Conservation (phyloP, 1,284 basidiomycete species). For the Phlebopus sp. region DNA sequence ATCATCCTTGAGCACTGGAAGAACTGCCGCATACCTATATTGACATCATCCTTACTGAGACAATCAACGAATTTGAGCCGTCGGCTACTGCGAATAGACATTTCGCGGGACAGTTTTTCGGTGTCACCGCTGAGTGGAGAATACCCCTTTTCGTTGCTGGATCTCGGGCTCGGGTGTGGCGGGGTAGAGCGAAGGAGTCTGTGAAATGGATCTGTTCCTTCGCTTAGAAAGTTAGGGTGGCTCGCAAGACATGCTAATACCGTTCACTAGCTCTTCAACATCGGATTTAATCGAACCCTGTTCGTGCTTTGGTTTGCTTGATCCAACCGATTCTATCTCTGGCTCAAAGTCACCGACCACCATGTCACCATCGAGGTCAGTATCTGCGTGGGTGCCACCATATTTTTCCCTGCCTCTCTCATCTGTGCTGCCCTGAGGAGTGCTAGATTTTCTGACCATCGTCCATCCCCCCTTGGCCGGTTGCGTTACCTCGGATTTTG, state of each 20-base stretch:
- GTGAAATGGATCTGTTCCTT: constrained; percentile 54
- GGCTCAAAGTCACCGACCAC: constrained; percentile 69
- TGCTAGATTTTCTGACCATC: constrained; percentile 50
- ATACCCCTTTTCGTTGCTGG: constrained; percentile 14
- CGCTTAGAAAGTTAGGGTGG: constrained; percentile 18
- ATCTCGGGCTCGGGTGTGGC: constrained; percentile 26
- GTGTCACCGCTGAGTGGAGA: constrained; percentile 29
- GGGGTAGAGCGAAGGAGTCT: constrained; percentile 44
- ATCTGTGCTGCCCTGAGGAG: constrained; percentile 24
- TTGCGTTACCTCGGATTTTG: constrained; percentile 40
- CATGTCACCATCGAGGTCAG: constrained; percentile 69
- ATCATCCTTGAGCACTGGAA: background rate
- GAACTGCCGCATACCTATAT: constrained; percentile 55
- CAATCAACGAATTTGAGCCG: constrained; percentile 74
- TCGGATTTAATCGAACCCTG: constrained; percentile 59
- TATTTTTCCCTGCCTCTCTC: constrained; percentile 35
- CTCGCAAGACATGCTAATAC: constrained; percentile 39
- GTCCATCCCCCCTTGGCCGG: constrained; percentile 65
- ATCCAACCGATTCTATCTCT: constrained; percentile 40
- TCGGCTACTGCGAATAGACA: constrained; percentile 72
- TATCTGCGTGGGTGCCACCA: constrained; percentile 40
- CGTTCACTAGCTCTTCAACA: constrained; percentile 68
- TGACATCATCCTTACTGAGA: constrained; percentile 66
- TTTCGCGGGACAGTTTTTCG: constrained; percentile 65
- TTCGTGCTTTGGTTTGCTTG: constrained; percentile 43